A percentile compares a stretch with the other conserved stretches of the same genome.
phyloP scores from a whole-genome alignment of 2,329 filamentous ascomycete genomes.

The Sclerotinia nivalis region DNA sequence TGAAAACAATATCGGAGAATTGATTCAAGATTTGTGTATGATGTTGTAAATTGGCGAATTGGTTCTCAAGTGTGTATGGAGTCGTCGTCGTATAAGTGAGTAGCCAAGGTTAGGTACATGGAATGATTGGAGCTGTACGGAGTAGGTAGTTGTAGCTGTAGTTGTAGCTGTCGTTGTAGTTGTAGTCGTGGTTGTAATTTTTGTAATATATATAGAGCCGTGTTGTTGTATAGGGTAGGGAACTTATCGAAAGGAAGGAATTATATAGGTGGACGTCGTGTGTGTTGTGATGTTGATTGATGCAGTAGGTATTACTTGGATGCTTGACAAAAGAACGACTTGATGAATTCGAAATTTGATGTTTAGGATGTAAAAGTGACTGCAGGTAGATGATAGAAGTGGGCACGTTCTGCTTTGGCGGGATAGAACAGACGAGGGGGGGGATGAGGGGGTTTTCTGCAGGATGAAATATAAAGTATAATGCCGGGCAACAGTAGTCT shows the following conservation, averaged over 20 bases:
- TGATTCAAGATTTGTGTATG: conserved; percentile 7
- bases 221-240: background rate
- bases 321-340: background rate
- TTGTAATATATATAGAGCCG: background rate
- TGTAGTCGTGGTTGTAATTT: background rate
- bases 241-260: background rate
- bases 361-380: background rate
- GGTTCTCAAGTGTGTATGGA: background rate
- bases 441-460: background rate
- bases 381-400: conserved; percentile 10
- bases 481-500: background rate
- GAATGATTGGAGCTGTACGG: no score
- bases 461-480: background rate
- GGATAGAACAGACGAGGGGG: conserved; percentile 13
- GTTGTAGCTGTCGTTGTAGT: background rate
- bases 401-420: background rate
- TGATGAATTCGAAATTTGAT: background rate
- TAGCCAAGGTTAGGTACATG: background rate
- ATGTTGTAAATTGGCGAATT: background rate
- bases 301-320: background rate
- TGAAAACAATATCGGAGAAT: conserved; percentile 13
- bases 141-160: background rate
- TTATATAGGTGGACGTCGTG: background rate
- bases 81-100: background rate
- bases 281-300: background rate